A percentile compares a stretch with the other conserved stretches of the same genome.
Conservation (phyloP, 352 stramenopile genomes). For the Pythium dissotocum region DNA sequence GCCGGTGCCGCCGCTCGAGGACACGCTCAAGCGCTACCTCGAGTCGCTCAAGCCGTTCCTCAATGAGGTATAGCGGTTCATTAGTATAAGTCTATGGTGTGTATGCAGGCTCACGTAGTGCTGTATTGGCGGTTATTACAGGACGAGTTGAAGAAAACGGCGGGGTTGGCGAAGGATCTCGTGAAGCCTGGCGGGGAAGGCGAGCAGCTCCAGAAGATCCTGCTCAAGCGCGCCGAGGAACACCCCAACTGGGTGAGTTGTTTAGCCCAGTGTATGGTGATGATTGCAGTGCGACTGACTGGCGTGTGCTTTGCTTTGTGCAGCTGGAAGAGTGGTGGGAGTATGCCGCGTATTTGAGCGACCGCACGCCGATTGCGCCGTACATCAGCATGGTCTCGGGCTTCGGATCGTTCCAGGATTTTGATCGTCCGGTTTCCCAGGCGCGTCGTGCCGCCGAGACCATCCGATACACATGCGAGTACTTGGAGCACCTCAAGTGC, state of each 20-base stretch:
- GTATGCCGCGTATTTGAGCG: slow-evolving; percentile 76
- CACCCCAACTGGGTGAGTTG: slow-evolving; percentile 56
- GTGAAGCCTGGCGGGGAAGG: slow-evolving; percentile 45
- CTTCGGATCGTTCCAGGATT: slow-evolving; percentile 93
- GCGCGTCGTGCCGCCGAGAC: slow-evolving; percentile 59
- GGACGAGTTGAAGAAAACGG: slow-evolving; percentile 44
- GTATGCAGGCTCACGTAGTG: background rate
- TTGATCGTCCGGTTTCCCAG: slow-evolving; percentile 62
- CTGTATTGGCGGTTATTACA: background rate
- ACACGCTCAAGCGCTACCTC: slow-evolving; percentile 86
- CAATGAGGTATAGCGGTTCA: slow-evolving; percentile 35
- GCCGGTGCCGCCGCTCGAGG: slow-evolving; percentile 81
- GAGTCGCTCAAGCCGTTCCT: slow-evolving; percentile 64
- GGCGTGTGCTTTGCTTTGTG: background rate
- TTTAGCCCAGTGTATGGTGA: background rate
- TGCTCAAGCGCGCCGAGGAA: slow-evolving; percentile 46
- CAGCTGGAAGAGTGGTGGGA: slow-evolving; percentile 93
- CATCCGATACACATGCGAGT: slow-evolving; percentile 76
- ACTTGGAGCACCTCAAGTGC: slow-evolving; percentile 84
- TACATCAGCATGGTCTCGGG: slow-evolving; percentile 96
- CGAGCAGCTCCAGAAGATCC: slow-evolving; percentile 46
- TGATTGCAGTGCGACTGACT: background rate
- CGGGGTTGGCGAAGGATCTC: slow-evolving; percentile 48
- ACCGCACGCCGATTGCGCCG: slow-evolving; percentile 83
- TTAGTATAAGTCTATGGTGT: background rate